These are phyloP conservation scores for Calonectria pseudoreteaudii DNA, from an alignment of 2,329 filamentous ascomycete species.

Conservation along the genomic window DNA sequence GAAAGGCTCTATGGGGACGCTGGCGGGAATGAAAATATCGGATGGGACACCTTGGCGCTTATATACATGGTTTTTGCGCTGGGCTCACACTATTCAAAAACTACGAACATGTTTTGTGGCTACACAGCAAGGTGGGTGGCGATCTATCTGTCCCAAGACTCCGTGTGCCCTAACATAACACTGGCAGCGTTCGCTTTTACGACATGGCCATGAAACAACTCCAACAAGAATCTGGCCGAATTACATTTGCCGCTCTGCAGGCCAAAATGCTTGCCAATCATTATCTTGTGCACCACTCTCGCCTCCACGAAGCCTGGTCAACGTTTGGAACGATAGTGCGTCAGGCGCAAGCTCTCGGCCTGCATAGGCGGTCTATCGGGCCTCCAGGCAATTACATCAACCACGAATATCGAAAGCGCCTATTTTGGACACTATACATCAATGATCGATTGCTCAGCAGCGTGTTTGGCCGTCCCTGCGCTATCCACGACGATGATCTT, in stretches of 20 bases:
- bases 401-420: neutral
- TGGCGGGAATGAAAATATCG: neutral
- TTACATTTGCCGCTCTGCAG: neutral
- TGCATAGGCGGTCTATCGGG: neutral
- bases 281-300: neutral
- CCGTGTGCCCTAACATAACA: neutral
- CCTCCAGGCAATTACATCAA: neutral
- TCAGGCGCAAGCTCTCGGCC: neutral
- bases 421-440: neutral
- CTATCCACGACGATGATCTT: neutral
- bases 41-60: neutral
- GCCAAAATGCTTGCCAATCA: neutral
- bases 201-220: neutral
- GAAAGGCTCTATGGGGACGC: neutral
- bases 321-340: neutral
- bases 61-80: neutral
- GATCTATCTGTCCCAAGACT: neutral
- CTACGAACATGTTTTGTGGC: neutral
- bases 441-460: neutral
- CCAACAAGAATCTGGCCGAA: neutral
- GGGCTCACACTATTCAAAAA: neutral
- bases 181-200: neutral
- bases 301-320: neutral
- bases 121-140: neutral
- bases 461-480: neutral